phyloP scores from a whole-genome alignment of 768 basidiomycete genomes.

The Mycena amicta region DNA sequence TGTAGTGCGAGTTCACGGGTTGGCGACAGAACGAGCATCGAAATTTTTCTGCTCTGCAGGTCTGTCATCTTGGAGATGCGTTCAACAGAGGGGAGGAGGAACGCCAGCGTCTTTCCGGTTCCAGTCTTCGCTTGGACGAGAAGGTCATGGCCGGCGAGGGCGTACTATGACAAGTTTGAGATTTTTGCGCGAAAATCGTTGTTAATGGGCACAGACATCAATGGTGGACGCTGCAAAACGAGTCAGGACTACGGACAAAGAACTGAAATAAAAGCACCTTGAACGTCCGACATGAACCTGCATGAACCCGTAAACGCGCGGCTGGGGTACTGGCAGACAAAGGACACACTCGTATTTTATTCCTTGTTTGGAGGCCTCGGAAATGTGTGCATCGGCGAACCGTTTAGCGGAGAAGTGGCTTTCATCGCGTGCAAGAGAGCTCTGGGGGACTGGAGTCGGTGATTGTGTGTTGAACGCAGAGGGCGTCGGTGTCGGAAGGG shows the following conservation, averaged over 20 bases:
- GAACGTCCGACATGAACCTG: conserved; percentile 51
- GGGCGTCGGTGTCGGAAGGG: neutral
- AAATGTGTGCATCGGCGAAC: conserved; percentile 41
- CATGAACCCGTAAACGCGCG: neutral
- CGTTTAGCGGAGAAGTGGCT: conserved; percentile 32
- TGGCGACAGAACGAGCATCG: conserved; percentile 69
- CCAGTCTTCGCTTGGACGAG: conserved; percentile 61
- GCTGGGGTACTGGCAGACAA: conserved; percentile 1
- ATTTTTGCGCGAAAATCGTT: neutral
- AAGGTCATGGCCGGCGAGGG: conserved; percentile 45
- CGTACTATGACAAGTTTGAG: conserved; percentile 29
- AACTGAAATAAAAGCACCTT: conserved; percentile 33
- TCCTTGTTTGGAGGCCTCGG: conserved; percentile 40
- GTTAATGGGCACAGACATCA: conserved; percentile 30
- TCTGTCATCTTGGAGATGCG: conserved; percentile 48
- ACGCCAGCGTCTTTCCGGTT: conserved; percentile 71
- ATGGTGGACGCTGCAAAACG: conserved; percentile 41
- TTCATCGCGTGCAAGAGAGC: neutral
- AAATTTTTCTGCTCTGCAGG: conserved; percentile 38
- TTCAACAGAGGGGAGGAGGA: conserved; percentile 76
- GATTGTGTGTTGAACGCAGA: neutral
- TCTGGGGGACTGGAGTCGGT: neutral
- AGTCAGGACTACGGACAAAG: neutral
- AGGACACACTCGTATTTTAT: conserved; percentile 45
- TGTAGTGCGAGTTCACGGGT: conserved; percentile 77